Evolutionary conservation across 2,329 filamentous ascomycete genomes (phyloP), one percentile per base, ranked within the genome.

Genomic region (Colletotrichum noveboracense): DNA sequence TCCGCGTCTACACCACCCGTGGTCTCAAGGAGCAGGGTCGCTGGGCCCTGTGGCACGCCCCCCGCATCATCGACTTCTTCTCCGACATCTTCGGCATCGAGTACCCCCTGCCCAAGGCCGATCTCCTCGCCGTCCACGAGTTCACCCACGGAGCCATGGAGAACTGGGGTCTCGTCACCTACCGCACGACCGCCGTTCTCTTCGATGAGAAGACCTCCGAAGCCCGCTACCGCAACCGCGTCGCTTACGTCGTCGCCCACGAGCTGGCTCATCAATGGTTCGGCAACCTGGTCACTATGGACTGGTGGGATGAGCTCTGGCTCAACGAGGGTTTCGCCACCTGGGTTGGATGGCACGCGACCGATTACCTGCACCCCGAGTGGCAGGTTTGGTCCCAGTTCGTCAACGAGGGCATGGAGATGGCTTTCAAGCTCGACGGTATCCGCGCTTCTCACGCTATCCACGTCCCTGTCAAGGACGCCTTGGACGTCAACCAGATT

Each of bases 381-480:
- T 98, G 97, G 96, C 93, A 98, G 80, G 94, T 98, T 36, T 99
- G 97, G 97, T 94, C 95, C 74, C 96, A 98, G 86, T 99, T 98
- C 86, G 95, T 98, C 81, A 95, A 95, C 86, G 97, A 98, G 88
- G 94, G 94, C 80, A 95, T 98, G 88, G 95, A 98, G 90, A 93
- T 92, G 88, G 96, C 96, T 73, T 97, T 98, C 85, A 91, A 93
- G 78, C 92, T 99, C 34, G 97, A 99, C 82, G 93, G 95, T 61
- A 92, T 99, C 79, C 94, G 97, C 62, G 95, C 95, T 56, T 98
- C 96, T 66, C 97, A 99, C 84, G 95, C 97, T 10, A 98, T 99
- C 79, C 96, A 99, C 84, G 97, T 99, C 8, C 95, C 96, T 1
- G 97, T 99, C 34, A 93, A 93, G 80, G 96, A 98, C 83, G 97